phyloP scores from a whole-genome alignment of 108 stramenopile species.

The Schizochytrium sp. region DNA sequence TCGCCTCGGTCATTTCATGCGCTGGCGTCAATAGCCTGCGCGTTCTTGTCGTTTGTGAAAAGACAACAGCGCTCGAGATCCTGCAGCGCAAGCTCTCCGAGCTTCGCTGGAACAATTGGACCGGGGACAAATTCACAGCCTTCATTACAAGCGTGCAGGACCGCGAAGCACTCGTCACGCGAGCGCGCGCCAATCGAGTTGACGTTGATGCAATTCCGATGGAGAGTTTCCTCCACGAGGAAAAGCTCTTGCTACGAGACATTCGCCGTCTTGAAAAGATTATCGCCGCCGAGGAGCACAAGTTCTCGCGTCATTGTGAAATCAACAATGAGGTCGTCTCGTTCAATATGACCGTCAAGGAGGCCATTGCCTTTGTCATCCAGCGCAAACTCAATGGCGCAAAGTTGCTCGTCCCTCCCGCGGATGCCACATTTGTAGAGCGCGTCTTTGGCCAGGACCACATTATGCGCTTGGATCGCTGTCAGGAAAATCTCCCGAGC shows the following conservation, averaged over 20 bases:
- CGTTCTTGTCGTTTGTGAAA: background rate
- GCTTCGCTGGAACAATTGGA: background rate
- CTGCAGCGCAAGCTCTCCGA: background rate
- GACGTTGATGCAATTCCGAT: background rate
- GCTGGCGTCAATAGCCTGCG: background rate
- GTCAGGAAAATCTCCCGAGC: background rate
- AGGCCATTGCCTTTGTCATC: background rate
- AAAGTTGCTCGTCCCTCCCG: background rate
- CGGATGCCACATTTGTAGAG: background rate
- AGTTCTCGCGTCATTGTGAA: background rate
- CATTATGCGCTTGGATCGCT: background rate
- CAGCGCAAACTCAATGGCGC: background rate
- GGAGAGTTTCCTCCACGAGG: background rate
- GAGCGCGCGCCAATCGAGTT: background rate
- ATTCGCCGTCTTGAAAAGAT: background rate
- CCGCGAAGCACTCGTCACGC: background rate
- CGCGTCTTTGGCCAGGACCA: background rate
- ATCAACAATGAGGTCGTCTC: background rate
- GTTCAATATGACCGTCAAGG: conserved; percentile 2
- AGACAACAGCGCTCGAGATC: background rate
- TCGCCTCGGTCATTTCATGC: background rate
- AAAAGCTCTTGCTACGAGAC: background rate
- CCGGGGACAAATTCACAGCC: background rate
- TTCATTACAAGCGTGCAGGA: background rate
- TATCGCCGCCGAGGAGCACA: background rate